A percentile compares a stretch with the other conserved stretches of the same genome.
phyloP scores from a whole-genome alignment of 2,329 filamentous ascomycete species.

The Colletotrichum somersetense region DNA sequence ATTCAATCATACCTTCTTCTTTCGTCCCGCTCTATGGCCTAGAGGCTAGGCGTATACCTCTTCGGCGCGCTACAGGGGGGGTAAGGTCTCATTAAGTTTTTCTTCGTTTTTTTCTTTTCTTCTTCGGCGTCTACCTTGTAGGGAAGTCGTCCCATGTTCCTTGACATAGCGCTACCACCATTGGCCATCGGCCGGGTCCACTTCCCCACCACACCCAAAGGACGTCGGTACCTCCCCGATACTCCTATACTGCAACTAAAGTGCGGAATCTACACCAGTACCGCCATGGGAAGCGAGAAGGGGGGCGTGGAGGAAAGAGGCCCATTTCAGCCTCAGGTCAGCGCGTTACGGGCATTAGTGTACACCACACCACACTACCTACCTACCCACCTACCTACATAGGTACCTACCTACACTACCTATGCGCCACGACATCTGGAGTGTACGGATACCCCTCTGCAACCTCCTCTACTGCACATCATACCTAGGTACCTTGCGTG shows the following conservation, averaged over 20 bases:
- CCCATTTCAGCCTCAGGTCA: too few relatives aligned
- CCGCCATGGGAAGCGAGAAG: neutral
- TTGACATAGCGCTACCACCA: conserved; percentile 24
- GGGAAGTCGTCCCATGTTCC: conserved; percentile 38
- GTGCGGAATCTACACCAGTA: neutral
- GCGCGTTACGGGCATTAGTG: neutral
- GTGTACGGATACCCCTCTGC: neutral
- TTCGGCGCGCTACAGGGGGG: conserved; percentile 10
- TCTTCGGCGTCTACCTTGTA: neutral
- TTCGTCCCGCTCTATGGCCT: neutral
- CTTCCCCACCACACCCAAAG: neutral
- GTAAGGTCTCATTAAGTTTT: conserved; percentile 10
- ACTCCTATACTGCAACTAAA: neutral
- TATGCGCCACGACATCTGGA: neutral
- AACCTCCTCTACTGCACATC: neutral
- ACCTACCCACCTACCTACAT: too few relatives aligned
- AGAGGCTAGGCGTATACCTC: neutral
- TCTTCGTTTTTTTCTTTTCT: neutral
- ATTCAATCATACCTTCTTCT: neutral
- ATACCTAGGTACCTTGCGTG: neutral
- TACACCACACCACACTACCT: neutral
- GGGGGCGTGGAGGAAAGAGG: neutral
- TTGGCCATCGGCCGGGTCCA: conserved; percentile 31
- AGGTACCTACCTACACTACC: neutral
- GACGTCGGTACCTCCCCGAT: conserved; percentile 1